Evolutionary conservation across 257 asterid genomes (phyloP), one percentile per base, ranked within the genome.

Genomic region (Solanum acaule): DNA sequence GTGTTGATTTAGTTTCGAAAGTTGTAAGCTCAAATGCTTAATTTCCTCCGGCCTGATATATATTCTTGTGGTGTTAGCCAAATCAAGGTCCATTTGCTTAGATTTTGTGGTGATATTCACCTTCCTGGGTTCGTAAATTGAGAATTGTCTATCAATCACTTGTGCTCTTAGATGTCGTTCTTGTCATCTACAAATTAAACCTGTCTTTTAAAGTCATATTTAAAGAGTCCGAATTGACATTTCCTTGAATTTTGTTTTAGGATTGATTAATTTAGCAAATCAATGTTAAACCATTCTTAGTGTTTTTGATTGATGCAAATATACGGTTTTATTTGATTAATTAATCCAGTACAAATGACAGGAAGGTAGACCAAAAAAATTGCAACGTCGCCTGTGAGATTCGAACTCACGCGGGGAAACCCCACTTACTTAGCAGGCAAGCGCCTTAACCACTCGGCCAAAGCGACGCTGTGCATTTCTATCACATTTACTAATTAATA

Each of bases 381-480:
- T 4, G 10, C 61, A 52, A 9, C 95, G 96, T 93, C 95, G 96
- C 95, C 98, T 94, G 98, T 93, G 98, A 95, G 98, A 95, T 93
- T 95, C 98, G 96, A 95, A 95, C 98, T 96, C 98, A 93, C 96
- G 98, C 98, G 98, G 98, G 96, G 94, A 96, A 92, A 93, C 94
- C 98, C 98, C 96, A 95, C 93, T 98, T 23, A 75, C 76, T 42
- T 76, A 52, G 71, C 93, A 92, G 93, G 93, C 92, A 92, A 93
- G 92, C 93, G 93, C 92, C 94, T 90, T 93, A 93, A 94, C 95
- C 95, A 93, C 96, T 93, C 96, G 94, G 95, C 97, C 97, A 94
- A 94, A 93, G 93, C 94, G 94, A 91, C 95, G 71, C 3, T 61
- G 5, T 61, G 2, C 0, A 16, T 4, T 52, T 6, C 1, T 0